Conservation (phyloP, 495 filamentous ascomycete species). For the Talaromyces stipitatus region DNA sequence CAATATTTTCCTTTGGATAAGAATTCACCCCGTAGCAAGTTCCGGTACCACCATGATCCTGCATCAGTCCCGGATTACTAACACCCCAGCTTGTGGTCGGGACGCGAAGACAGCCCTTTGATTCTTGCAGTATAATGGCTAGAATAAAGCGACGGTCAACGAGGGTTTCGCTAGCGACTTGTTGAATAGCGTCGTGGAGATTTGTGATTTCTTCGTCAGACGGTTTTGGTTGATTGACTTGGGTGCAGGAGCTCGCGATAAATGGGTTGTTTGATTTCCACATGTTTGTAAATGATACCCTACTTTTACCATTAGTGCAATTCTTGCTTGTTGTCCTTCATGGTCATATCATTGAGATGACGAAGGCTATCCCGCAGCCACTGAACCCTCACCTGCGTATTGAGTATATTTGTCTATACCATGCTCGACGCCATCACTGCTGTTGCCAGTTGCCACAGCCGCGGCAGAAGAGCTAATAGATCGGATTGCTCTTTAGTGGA, state of each 20-base stretch:
- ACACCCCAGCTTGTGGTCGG: slow-evolving; percentile 36
- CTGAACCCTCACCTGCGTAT: slow-evolving; percentile 5
- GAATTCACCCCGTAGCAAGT: slow-evolving; percentile 39
- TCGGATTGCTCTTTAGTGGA: not conserved
- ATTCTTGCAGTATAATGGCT: slow-evolving; percentile 51
- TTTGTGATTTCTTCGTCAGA: slow-evolving; percentile 30
- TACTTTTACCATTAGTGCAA: not conserved
- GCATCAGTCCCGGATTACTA: slow-evolving; percentile 48
- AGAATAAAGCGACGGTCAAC: slow-evolving; percentile 52
- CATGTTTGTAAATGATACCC: not conserved
- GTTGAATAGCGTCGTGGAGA: slow-evolving; percentile 31
- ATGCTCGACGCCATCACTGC: not conserved
- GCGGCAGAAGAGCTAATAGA: not conserved
- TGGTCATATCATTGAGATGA: not conserved
- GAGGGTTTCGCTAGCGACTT: slow-evolving; percentile 25
- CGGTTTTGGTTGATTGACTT: slow-evolving; percentile 30
- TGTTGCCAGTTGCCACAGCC: not conserved
- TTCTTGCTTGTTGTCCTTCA: too few species aligned
- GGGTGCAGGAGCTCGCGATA: slow-evolving; percentile 35
- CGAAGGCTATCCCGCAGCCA: slow-evolving; percentile 3
- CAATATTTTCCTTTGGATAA: slow-evolving; percentile 35
- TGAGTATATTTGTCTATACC: not conserved
- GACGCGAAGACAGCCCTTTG: slow-evolving; percentile 48
- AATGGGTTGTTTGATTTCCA: slow-evolving; percentile 26
- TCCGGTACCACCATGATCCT: slow-evolving; percentile 38